Evolutionary conservation across 2,329 filamentous ascomycete species (phyloP), one percentile per base, ranked within the genome.

Genomic region (Neofusicoccum sp.): DNA sequence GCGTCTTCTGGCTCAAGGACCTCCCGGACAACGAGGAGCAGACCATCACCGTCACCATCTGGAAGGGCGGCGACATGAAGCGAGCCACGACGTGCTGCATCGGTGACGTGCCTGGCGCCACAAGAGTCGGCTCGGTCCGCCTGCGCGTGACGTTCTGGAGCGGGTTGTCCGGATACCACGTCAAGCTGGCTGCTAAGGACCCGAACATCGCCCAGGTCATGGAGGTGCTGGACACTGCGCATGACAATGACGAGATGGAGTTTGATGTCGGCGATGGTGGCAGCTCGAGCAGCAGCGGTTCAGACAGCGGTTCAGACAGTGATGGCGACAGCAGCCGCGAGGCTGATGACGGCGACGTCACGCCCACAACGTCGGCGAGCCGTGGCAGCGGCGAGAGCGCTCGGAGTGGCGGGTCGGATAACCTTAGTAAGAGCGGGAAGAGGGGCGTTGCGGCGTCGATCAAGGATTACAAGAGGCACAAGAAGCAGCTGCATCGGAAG

Each of bases 1-100:
- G 82, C 6, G 80, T 89, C 2, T 74, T 89, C 1, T 90, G 88
- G 88, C 78, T 90, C 16, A 84, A 85, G 64, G 84, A 90, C n/a
- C 77, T 91, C 0, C 75, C 80, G 0, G 89, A 91, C 61, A 88
- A 90, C 62, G 84, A 89, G 66, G 81, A 86, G 57, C 76, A 79
- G 44, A 84, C 81, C 0, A 66, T 89, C 7, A 80, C 78, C 4
- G 69, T 91, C 3, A 75, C 84, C 4, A 81, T 91, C 2, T 91
- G 86, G 85, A 87, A 86, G 68, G 86, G 87, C 4, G 51, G 51
- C 26, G 82, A 88, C 65, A 77, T 86, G 70, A 72, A 82, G 70
- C 80, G 81, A 9, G 85, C 83, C 73, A 73, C 58, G 72, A 82
- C 65, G 40, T 75, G 44, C 58, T 83, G 73, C 43, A 74, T 76